phyloP scores from a whole-genome alignment of 805 yeast species.

The Yarrowia phangngaensis region DNA sequence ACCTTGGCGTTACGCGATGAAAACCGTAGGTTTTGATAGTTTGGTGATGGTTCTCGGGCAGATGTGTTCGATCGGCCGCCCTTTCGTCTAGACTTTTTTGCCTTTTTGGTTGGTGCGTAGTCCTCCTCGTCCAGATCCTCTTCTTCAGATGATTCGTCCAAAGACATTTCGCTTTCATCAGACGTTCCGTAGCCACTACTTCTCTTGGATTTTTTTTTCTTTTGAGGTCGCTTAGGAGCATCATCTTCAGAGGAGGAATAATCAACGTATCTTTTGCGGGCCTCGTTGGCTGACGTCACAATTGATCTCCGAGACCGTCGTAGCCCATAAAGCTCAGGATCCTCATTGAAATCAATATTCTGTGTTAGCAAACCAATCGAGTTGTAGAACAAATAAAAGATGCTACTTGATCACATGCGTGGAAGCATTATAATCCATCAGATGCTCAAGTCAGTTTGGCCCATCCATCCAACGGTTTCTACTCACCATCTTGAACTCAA shows the following conservation, averaged over 20 bases:
- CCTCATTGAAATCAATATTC: conserved; percentile 30
- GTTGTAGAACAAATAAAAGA: no score
- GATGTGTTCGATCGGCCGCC: conserved; percentile 38
- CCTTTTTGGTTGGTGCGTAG: conserved; percentile 31
- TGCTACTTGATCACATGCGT: no score
- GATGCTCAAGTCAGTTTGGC: no score
- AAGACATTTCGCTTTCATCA: conserved; percentile 18
- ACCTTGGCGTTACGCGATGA: conserved; percentile 63
- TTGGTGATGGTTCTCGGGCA: conserved; percentile 33
- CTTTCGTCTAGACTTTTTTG: conserved; percentile 33
- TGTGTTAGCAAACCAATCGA: conserved; percentile 1
- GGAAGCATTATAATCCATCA: no score
- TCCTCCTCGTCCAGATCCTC: conserved; percentile 32
- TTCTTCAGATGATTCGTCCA: neutral
- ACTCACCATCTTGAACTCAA: conserved; percentile 21
- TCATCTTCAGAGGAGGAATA: conserved; percentile 23
- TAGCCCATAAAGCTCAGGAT: conserved; percentile 45
- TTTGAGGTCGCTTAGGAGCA: conserved; percentile 10
- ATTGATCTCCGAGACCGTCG: conserved; percentile 43
- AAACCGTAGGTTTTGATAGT: conserved; percentile 47
- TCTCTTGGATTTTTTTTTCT: conserved; percentile 17
- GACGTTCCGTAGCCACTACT: conserved; percentile 3
- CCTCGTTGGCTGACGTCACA: conserved; percentile 30
- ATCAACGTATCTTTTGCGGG: conserved; percentile 26
- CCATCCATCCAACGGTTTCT: no score